phyloP scores from a whole-genome alignment of 805 yeast genomes.

The Candida ovalis region DNA sequence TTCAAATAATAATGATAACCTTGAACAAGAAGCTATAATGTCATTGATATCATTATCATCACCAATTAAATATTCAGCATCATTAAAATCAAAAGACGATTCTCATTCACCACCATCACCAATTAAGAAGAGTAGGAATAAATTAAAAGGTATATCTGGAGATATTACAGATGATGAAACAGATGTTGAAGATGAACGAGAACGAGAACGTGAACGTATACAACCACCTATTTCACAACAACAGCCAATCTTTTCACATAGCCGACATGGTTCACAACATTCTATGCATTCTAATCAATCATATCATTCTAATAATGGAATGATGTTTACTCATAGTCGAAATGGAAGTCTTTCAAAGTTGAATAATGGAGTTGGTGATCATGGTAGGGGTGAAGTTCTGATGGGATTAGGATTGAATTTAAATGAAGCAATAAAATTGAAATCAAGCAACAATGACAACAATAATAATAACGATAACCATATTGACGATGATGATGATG shows the following conservation, averaged over 20 bases:
- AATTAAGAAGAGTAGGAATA: not conserved
- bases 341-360: not conserved
- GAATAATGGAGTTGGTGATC: not conserved
- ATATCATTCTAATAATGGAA: not conserved
- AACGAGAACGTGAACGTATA: not conserved
- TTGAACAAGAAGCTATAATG: slow-evolving; percentile 53
- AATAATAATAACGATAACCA: slow-evolving; percentile 22
- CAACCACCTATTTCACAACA: not conserved
- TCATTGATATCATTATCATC: slow-evolving; percentile 54
- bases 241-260: not conserved
- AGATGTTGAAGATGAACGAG: not conserved
- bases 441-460: slow-evolving; percentile 16
- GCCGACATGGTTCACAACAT: not conserved
- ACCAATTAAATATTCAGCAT: slow-evolving; percentile 37
- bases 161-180: slow-evolving; percentile 3
- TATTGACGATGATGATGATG: slow-evolving; percentile 25
- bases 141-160: not conserved
- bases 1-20: slow-evolving; percentile 20
- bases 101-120: slow-evolving; percentile 18
- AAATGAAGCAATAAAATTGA: not conserved
- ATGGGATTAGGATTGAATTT: not conserved
- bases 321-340: not conserved
- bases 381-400: not conserved
- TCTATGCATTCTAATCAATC: not conserved
- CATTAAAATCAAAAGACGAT: slow-evolving; percentile 2